phyloP scores from a whole-genome alignment of 192 early-diverging fungal species.

The Dissophora ornata region DNA sequence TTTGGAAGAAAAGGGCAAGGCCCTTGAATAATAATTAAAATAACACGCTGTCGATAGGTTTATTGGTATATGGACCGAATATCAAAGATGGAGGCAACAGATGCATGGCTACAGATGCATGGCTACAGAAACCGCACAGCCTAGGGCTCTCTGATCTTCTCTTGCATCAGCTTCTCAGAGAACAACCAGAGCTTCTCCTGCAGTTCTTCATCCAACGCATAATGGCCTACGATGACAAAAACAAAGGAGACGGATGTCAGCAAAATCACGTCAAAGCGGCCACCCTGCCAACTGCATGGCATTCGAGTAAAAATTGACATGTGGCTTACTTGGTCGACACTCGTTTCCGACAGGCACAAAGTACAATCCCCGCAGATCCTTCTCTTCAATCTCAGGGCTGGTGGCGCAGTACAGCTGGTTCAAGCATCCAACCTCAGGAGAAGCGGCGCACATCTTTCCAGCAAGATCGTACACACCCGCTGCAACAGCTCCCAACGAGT shows the following conservation, averaged over 20 bases:
- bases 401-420: conserved; percentile 66
- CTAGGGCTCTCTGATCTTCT: conserved; percentile 8
- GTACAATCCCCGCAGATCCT: conserved; percentile 51
- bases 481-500: conserved; percentile 16
- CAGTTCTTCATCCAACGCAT: conserved; percentile 29
- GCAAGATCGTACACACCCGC: conserved; percentile 23
- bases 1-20: no score
- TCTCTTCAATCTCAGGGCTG: conserved; percentile 63
- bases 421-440: conserved; percentile 55
- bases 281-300: no score
- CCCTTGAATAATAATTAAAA: no score
- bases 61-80: background rate
- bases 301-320: background rate
- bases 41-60: no score
- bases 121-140: background rate
- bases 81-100: no score
- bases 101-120: background rate
- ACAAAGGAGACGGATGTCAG: background rate
- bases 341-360: conserved; percentile 49
- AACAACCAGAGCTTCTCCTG: conserved; percentile 40
- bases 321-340: conserved; percentile 30
- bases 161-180: conserved; percentile 26
- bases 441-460: conserved; percentile 38
- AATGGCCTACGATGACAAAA: background rate
- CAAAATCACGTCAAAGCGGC: background rate